Conservation (phyloP, 176 grass and related monocot genomes). For the Triticum urartu region DNA sequence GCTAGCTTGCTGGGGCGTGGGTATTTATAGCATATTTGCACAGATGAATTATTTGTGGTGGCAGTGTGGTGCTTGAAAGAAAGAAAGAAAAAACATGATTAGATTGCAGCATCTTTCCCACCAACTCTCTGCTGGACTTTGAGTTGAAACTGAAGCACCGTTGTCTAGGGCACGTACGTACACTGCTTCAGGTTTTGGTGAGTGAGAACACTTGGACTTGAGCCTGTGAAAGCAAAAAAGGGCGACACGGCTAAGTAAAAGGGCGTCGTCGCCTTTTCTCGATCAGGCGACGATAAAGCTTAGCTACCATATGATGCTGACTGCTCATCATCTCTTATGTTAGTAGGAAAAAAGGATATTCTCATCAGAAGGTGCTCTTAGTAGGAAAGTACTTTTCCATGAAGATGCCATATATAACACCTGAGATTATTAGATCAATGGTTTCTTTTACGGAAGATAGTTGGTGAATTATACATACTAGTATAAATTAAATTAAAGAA, state of each 20-base stretch:
- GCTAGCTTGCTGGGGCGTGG: not conserved
- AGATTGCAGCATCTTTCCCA: conserved; percentile 10
- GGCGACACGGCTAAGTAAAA: conserved; percentile 12
- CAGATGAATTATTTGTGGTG: not conserved
- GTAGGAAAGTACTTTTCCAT: too few species aligned
- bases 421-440: too few species aligned
- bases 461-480: too few species aligned
- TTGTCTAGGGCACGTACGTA: not conserved
- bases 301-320: not conserved
- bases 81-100: not conserved
- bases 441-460: too few species aligned
- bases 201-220: conserved; percentile 22
- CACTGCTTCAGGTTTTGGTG: not conserved
- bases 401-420: too few species aligned
- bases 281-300: not conserved
- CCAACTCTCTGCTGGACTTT: conserved; percentile 35
- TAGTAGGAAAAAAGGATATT: not conserved
- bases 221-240: not conserved
- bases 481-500: too few species aligned
- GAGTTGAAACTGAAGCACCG: not conserved
- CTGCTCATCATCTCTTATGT: not conserved
- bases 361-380: too few species aligned
- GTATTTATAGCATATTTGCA: not conserved
- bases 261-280: not conserved
- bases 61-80: not conserved